Evolutionary conservation across 495 filamentous ascomycete species (phyloP).

Genomic region (Poronia punctata): DNA sequence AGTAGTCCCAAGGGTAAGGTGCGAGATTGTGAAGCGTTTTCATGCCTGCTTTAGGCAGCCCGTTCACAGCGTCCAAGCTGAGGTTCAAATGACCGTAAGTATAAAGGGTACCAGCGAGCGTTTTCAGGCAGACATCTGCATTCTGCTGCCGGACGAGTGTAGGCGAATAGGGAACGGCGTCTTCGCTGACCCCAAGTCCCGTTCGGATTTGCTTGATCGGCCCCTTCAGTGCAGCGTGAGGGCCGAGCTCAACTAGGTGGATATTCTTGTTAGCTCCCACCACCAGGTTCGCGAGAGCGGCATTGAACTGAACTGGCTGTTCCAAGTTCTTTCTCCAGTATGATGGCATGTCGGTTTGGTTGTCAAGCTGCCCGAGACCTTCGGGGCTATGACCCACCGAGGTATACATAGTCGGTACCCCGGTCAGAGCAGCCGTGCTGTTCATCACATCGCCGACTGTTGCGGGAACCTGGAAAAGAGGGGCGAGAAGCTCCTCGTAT

Average conservation of each 20-base stretch:
- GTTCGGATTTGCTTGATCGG: slow-evolving; percentile 45
- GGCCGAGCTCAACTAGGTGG: slow-evolving; percentile 54
- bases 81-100: slow-evolving; percentile 21
- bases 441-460: background rate
- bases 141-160: slow-evolving; percentile 10
- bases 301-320: slow-evolving; percentile 38
- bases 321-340: slow-evolving; percentile 49
- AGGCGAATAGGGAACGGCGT: slow-evolving; percentile 5
- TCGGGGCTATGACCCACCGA: slow-evolving; percentile 1
- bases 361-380: slow-evolving; percentile 9
- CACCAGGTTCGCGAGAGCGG: slow-evolving; percentile 21
- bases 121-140: slow-evolving; percentile 8
- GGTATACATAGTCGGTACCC: background rate
- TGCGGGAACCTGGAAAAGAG: background rate
- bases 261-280: slow-evolving; percentile 7
- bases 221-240: slow-evolving; percentile 52
- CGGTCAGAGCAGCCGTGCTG: background rate
- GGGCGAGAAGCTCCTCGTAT: slow-evolving; percentile 24
- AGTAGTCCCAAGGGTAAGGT: slow-evolving; percentile 39
- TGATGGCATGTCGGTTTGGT: slow-evolving; percentile 11
- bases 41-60: background rate
- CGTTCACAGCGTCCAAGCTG: slow-evolving; percentile 11
- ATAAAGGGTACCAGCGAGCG: slow-evolving; percentile 29
- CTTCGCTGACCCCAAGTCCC: background rate
- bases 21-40: slow-evolving; percentile 22